Conservation (phyloP, 805 yeast species). For the Yarrowia divulgata region DNA sequence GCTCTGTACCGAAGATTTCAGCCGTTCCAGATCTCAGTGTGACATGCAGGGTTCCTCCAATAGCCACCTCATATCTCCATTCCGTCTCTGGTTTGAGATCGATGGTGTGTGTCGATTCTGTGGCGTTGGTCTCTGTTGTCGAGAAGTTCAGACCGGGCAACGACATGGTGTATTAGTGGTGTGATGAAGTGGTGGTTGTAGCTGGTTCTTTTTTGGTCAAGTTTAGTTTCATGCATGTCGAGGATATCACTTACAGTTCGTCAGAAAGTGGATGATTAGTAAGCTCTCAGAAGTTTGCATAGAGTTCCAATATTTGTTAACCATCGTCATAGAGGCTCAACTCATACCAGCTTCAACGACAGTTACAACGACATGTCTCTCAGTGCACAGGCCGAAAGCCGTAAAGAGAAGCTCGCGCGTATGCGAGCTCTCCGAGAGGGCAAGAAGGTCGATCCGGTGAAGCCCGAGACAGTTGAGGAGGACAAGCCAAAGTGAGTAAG, state of each 20-base stretch:
- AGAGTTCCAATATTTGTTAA: constrained; percentile 8
- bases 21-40: constrained; percentile 72
- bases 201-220: neutral
- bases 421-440: constrained; percentile 46
- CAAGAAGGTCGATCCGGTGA: constrained; percentile 18
- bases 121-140: constrained; percentile 14
- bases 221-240: constrained; percentile 21
- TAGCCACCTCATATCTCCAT: constrained; percentile 78
- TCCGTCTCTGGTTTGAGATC: constrained; percentile 56
- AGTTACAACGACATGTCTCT: constrained; percentile 43
- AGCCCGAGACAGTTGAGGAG: neutral
- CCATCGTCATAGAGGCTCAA: neutral
- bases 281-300: neutral
- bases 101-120: constrained; percentile 40
- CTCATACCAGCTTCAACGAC: neutral
- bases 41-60: constrained; percentile 58
- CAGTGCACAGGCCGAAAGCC: constrained; percentile 45
- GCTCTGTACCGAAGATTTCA: constrained; percentile 92
- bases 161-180: constrained; percentile 33
- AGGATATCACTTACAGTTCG: neutral
- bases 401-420: constrained; percentile 49
- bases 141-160: constrained; percentile 42
- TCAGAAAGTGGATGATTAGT: neutral
- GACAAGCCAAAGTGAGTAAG: constrained; percentile 36
- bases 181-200: neutral